Evolutionary conservation across 2,329 filamentous ascomycete genomes (phyloP), one percentile per base, ranked within the genome.

Genomic region (Cladosporium austrohemisphaericum): DNA sequence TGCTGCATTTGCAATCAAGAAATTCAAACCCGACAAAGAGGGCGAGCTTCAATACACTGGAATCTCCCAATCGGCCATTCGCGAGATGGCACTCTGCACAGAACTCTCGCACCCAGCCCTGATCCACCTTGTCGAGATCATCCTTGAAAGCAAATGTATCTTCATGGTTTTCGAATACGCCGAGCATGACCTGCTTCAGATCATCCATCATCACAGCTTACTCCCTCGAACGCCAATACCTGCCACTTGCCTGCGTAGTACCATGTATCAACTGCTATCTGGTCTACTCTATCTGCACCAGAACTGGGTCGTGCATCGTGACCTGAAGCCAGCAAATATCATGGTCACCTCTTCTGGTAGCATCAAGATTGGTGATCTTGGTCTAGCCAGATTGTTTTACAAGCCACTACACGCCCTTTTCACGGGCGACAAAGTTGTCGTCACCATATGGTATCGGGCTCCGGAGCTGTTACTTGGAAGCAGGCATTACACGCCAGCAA

Each of bases 101-200:
- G 93, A 98, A 66, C 78, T 98, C 20, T 83, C 80, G 51, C 90
- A 98, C 67, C 76, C 81, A 50, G 97, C 97, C 65, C 84, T 98
- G 26, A 92, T 98, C 57, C 83, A 86, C 52, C 81, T 96, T 1
- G 83, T 92, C 54, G 93, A 98, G 70, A 97, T 95, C 62, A 95
- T 98, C 61, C 77, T 98, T 3, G 92, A 98, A 71, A 91, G 95
- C 69, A 97, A 97, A 73, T 96, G 91, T 72, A 97, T 98, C 67
- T 98, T 91, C 71, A 98, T 98, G 86, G 91, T 98, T 2, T 97
- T 98, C 60, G 93, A 97, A 68, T 98, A 95, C 68, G 93, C 93
- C 58, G 93, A 98, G 70, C 93, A 98, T 68, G 93, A 98, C 68
- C 74, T 98, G 29, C 76, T 98, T 4, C 93, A 98, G 68, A 97